Conservation (phyloP, 2,329 filamentous ascomycete species). For the Monilinia fructicola region DNA sequence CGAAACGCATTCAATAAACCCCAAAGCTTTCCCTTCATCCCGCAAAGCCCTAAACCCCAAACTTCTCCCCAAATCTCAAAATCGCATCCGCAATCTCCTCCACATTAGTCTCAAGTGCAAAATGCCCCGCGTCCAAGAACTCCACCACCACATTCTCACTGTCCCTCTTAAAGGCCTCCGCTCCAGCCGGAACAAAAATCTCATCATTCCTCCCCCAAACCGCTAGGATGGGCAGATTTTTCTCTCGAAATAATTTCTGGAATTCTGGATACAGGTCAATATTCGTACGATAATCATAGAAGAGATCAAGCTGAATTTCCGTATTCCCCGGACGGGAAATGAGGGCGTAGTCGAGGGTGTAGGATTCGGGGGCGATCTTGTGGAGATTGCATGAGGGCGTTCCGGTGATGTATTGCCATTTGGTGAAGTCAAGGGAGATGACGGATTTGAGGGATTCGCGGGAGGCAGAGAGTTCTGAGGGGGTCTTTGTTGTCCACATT, state of each 20-base stretch:
- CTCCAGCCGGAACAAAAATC: conserved; percentile 52
- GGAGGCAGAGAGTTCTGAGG: conserved; percentile 26
- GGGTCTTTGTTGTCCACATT: conserved; percentile 29
- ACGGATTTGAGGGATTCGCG: conserved; percentile 4
- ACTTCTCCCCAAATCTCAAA: conserved; percentile 34
- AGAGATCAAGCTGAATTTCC: conserved; percentile 56
- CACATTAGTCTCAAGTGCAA: conserved; percentile 44
- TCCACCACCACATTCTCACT: conserved; percentile 49
- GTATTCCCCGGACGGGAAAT: conserved; percentile 51
- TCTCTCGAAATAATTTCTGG: conserved; percentile 54
- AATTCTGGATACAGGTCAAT: conserved; percentile 53
- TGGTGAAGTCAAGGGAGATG: conserved; percentile 31
- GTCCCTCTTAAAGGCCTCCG: conserved; percentile 54
- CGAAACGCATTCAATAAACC: background rate
- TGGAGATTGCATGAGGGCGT: background rate
- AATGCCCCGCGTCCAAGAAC: conserved; percentile 57
- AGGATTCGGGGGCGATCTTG: conserved; percentile 32
- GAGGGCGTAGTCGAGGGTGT: conserved; percentile 52
- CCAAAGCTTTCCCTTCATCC: background rate
- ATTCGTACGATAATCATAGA: conserved; percentile 58
- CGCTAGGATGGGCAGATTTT: conserved; percentile 53
- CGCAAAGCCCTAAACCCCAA: conserved; percentile 26
- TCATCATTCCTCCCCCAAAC: conserved; percentile 59
- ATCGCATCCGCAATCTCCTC: conserved; percentile 32
- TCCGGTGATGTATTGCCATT: conserved; percentile 34